A percentile compares a stretch with the other conserved stretches of the same genome.
Evolutionary conservation across 2,329 filamentous ascomycete genomes (phyloP).

Genomic region (Ophiostoma perfectum): DNA sequence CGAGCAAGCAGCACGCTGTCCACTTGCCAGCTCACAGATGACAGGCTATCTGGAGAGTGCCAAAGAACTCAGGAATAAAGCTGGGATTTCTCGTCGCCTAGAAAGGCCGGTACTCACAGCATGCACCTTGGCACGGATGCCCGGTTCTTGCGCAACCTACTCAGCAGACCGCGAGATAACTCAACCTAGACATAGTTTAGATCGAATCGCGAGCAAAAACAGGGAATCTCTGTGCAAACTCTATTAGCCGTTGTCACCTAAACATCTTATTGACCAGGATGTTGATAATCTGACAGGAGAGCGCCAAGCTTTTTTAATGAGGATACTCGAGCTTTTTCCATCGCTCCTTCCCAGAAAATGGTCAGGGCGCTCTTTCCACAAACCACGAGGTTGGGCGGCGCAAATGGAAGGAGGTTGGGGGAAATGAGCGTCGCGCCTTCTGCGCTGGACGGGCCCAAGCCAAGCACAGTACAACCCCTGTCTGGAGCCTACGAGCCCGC

Average conservation of each 20-base stretch:
- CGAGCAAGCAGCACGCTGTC: background rate
- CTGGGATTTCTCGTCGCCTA: background rate
- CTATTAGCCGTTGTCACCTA: background rate
- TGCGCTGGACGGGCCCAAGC: slow-evolving; percentile 10
- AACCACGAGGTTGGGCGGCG: slow-evolving; percentile 22
- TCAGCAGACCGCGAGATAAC: background rate
- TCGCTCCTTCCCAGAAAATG: background rate
- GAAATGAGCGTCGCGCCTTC: slow-evolving; percentile 18
- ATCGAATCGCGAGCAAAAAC: slow-evolving; percentile 2
- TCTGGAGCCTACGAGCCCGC: slow-evolving; percentile 7
- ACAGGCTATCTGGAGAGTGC: background rate
- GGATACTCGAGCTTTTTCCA: slow-evolving; percentile 1
- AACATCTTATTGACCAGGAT: background rate
- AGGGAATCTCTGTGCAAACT: slow-evolving; percentile 6
- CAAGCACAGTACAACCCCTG: slow-evolving; percentile 12
- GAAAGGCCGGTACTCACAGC: background rate
- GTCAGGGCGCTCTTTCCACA: background rate
- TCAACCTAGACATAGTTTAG: background rate
- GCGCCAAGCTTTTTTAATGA: background rate
- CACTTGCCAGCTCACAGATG: slow-evolving; percentile 2
- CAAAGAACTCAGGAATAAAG: background rate
- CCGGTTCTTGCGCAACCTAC: background rate
- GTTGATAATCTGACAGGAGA: slow-evolving; percentile 1
- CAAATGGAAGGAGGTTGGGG: slow-evolving; percentile 20
- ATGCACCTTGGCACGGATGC: slow-evolving; percentile 2